Conservation (phyloP, 768 basidiomycete genomes). For the Collybia sp. region DNA sequence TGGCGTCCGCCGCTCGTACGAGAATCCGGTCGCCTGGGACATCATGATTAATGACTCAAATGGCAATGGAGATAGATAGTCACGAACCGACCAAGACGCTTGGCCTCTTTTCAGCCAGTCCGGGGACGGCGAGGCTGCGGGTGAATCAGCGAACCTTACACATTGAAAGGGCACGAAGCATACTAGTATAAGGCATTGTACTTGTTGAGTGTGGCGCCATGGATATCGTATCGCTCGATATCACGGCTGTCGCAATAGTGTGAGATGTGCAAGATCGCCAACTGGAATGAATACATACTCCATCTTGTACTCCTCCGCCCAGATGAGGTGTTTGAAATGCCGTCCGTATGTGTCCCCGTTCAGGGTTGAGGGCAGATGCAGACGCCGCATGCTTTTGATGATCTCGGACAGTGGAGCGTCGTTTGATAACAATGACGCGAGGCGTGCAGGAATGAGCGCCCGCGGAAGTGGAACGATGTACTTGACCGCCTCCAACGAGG, state of each 20-base stretch:
- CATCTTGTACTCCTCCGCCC: slow-evolving; percentile 31
- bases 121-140: slow-evolving; percentile 37
- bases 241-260: slow-evolving; percentile 24
- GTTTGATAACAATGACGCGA: slow-evolving; percentile 25
- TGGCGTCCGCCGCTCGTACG: slow-evolving; percentile 36
- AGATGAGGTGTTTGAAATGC: slow-evolving; percentile 47
- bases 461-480: slow-evolving; percentile 35
- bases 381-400: slow-evolving; percentile 20
- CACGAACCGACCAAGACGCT: slow-evolving; percentile 50
- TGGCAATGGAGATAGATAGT: slow-evolving; percentile 1
- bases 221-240: slow-evolving; percentile 32
- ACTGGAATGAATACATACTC: slow-evolving; percentile 15
- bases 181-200: slow-evolving; percentile 32
- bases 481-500: slow-evolving; percentile 33
- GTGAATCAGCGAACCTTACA: neutral
- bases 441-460: slow-evolving; percentile 30
- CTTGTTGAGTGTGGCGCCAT: slow-evolving; percentile 23
- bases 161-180: slow-evolving; percentile 11
- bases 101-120: slow-evolving; percentile 54
- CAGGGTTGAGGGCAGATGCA: slow-evolving; percentile 37
- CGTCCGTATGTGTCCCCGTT: slow-evolving; percentile 34
- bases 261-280: slow-evolving; percentile 1
- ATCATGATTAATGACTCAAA: neutral
- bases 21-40: slow-evolving; percentile 47
- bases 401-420: slow-evolving; percentile 21